Base-by-base conservation (phyloP, 306 rosid species). In the Alnus rubra region DNA sequence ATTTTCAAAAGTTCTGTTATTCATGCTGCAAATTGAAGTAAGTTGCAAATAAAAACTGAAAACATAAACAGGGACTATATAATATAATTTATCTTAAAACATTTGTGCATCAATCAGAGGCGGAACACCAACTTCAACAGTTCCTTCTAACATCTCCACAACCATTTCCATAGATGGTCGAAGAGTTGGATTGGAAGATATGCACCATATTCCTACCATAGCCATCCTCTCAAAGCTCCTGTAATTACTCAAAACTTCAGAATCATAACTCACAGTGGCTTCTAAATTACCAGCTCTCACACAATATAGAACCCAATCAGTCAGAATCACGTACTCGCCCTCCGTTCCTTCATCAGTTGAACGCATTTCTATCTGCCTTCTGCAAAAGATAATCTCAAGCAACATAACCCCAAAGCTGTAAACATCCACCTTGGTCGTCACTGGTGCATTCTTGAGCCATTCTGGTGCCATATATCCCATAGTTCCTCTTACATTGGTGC, bases 391-490 rank as follows among this genome's bases (percentile, higher is more conserved):
- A 67, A 82, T 78, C 78, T 84, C 88, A n/a, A 81, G 33, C 58
- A 84, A 62, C 78, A 81, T 52, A 8, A 84, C 82, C 0, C 85
- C 85, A 35, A 80, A 81, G 78, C 85, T 84, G 68, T 42, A 42
- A 42, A 42, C 45, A 42, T 42, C 45, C 45, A 42, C 45, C 45
- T 42, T 42, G 45, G 45, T 19, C 2, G 87, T 80, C 30, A 80
- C 39, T 4, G 87, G 80, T n/a, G 80, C 84, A 77, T 77, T 84
- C 56, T 81, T 84, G 16, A 80, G 87, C 84, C 82, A 80, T 60
- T 84, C 84, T 52, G 87, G 87, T 52, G 87, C 87, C 82, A 84
- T 74, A 47, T 84, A 84, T 73, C 84, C 84, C 87, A 84, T 47
- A 44, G 87, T 84, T 58, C 87, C 87, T 74, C 87, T 74, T 4